phyloP scores from a whole-genome alignment of 2,329 filamentous ascomycete genomes.

The Penicillium aurantiogriseum region DNA sequence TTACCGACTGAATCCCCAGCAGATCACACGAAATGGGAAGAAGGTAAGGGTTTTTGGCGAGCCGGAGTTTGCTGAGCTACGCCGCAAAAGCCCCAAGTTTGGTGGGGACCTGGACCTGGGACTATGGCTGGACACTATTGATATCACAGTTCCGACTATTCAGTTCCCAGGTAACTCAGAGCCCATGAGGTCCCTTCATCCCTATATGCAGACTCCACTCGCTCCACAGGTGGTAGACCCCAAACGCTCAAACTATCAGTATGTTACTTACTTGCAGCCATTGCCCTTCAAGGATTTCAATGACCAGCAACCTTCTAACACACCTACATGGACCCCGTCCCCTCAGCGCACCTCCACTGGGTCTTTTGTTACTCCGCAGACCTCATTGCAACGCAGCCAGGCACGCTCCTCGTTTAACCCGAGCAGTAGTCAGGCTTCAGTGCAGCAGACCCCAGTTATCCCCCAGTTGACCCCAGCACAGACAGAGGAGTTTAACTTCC shows the following conservation, averaged over 20 bases:
- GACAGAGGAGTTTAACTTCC: neutral
- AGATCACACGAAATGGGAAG: neutral
- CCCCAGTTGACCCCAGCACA: neutral
- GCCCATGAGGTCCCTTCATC: neutral
- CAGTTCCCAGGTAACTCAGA: neutral
- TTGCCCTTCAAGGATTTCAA: neutral
- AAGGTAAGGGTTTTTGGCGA: neutral
- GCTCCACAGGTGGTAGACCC: neutral
- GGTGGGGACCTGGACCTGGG: neutral
- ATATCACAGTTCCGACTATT: neutral
- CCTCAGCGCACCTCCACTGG: neutral
- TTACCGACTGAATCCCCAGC: slow-evolving; percentile 1
- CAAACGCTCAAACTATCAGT: slow-evolving; percentile 7
- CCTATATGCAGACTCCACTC: neutral
- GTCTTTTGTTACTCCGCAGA: neutral
- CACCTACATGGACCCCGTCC: neutral
- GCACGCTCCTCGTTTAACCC: neutral
- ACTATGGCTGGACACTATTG: slow-evolving; percentile 1
- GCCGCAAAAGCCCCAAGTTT: neutral
- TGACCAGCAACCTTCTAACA: neutral
- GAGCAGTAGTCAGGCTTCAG: neutral
- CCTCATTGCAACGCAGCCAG: neutral
- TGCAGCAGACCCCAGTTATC: neutral
- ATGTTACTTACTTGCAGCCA: slow-evolving; percentile 9
- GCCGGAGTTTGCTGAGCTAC: neutral